Percentiles rank a stretch among this genome's conserved stretches.
phyloP scores from a whole-genome alignment of 352 stramenopile genomes.

The Globisporangium sylvaticum region DNA sequence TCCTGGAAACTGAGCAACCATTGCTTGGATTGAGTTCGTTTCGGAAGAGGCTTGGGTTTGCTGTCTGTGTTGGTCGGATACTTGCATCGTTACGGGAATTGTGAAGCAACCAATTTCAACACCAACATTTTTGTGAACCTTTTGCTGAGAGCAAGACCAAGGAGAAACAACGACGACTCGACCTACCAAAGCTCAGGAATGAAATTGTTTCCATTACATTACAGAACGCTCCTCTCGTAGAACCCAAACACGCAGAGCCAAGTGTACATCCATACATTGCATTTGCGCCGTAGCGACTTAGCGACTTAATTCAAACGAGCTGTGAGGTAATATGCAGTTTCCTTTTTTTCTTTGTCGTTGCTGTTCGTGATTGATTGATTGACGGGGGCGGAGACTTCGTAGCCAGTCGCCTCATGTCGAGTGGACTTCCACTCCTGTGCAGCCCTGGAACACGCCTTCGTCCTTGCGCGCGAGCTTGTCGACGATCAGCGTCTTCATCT shows the following conservation, averaged over 20 bases:
- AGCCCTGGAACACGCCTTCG: constrained; percentile 3
- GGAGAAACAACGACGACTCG: too few relatives aligned
- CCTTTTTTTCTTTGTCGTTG: not conserved
- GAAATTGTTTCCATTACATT: too few relatives aligned
- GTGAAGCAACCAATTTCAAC: not conserved
- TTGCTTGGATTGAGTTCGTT: not conserved
- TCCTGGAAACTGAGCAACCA: constrained; percentile 41
- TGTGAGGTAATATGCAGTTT: not conserved
- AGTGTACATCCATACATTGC: constrained; percentile 10
- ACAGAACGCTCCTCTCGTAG: too few relatives aligned
- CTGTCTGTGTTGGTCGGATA: too few relatives aligned
- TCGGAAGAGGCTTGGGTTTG: too few relatives aligned
- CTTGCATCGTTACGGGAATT: too few relatives aligned
- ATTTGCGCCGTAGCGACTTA: not conserved
- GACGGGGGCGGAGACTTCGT: not conserved
- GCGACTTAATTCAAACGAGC: constrained; percentile 3
- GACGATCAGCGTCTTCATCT: constrained; percentile 57
- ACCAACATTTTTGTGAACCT: too few relatives aligned
- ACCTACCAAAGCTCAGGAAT: too few relatives aligned
- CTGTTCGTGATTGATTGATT: too few relatives aligned
- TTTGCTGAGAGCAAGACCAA: not conserved
- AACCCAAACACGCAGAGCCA: not conserved
- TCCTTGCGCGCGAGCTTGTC: constrained; percentile 30
- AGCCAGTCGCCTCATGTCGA: not conserved
- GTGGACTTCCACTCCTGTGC: not conserved